Evolutionary conservation across 192 early-diverging fungal species (phyloP), one percentile per base, ranked within the genome.

Genomic region (Backusella australiensis): DNA sequence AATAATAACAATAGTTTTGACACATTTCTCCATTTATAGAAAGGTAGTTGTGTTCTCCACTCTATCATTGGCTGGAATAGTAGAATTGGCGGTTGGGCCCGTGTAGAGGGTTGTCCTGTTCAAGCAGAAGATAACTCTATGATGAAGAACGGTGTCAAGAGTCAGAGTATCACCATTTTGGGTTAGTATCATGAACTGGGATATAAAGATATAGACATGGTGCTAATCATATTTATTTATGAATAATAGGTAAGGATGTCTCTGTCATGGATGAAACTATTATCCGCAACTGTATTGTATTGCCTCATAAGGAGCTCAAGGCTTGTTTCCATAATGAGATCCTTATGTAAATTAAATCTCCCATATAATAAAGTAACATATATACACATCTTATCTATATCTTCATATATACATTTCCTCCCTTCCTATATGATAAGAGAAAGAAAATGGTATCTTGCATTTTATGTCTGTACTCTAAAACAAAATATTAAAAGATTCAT

Each of bases 281-380:
- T 38, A 94, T 99, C 76, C 89, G 98, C 78, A 97, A 98, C 88
- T 98, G 96, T 75, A 96, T 98, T 72, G 97, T 99, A 35, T 80
- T 99, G 77, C 98, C 98, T 32, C 93, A 98, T 87, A 99, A 99
- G 91, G 98, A 97, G 72, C 87, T 99, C 72, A 94, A 94, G 82
- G 74, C 83, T 49, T 92, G 89, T 83, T 95, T 92, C 87, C 95
- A 97, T 82, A 94, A 96, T 80, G 96, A 97, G 82, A 95, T 99
- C 78, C 87, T 99, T 42, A 97, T 98, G 97, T 98, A 90, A 87
- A 76, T 52, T 59, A 63, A 63, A 63, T 3, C 23, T 29, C 23
- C 56, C 42, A 17, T 44, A 53, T 11, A 63, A 63, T 34, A 73
- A 53, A 53, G 35, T 69, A 69, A 69, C 5, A 8, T 67, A 67